Evolutionary conservation across 306 rosid species (phyloP).

Genomic region (Abrus pulchellus): DNA sequence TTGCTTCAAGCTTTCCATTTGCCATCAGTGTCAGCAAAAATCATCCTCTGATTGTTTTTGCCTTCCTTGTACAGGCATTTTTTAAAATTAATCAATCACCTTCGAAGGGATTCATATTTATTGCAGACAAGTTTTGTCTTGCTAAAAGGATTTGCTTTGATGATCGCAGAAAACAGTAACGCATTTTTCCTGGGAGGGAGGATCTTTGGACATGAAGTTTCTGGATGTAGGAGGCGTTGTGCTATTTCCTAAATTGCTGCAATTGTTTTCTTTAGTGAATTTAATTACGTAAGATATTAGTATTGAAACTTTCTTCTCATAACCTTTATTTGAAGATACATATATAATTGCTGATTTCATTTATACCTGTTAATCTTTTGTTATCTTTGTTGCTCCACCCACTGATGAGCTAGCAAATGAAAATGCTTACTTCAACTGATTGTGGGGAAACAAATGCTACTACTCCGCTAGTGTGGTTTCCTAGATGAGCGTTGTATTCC

Average conservation of each 20-base stretch:
- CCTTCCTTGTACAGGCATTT: slow-evolving; percentile 83
- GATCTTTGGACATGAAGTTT: slow-evolving; percentile 55
- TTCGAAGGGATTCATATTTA: slow-evolving; percentile 64
- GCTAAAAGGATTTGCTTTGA: slow-evolving; percentile 59
- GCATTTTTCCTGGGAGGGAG: slow-evolving; percentile 61
- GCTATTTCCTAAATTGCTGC: slow-evolving; percentile 51
- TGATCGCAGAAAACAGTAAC: slow-evolving; percentile 59
- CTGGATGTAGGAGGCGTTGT: slow-evolving; percentile 57
- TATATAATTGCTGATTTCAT: slow-evolving; percentile 47
- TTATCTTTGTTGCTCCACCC: slow-evolving; percentile 18
- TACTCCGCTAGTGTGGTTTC: background rate
- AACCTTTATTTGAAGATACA: slow-evolving; percentile 58
- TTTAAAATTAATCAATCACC: slow-evolving; percentile 62
- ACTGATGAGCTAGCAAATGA: slow-evolving; percentile 9
- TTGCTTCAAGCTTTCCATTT: slow-evolving; percentile 51
- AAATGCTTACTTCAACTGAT: slow-evolving; percentile 31
- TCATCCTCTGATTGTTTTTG: slow-evolving; percentile 65
- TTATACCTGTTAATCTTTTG: slow-evolving; percentile 17
- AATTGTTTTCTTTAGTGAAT: slow-evolving; percentile 57
- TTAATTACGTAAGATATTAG: slow-evolving; percentile 56
- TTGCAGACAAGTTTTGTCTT: slow-evolving; percentile 60
- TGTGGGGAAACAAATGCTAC: background rate
- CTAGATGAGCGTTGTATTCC: background rate
- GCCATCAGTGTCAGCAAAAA: slow-evolving; percentile 40
- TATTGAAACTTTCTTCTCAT: slow-evolving; percentile 46